Conservation (phyloP, 1,139 yeast species). For the Candida sojae region DNA sequence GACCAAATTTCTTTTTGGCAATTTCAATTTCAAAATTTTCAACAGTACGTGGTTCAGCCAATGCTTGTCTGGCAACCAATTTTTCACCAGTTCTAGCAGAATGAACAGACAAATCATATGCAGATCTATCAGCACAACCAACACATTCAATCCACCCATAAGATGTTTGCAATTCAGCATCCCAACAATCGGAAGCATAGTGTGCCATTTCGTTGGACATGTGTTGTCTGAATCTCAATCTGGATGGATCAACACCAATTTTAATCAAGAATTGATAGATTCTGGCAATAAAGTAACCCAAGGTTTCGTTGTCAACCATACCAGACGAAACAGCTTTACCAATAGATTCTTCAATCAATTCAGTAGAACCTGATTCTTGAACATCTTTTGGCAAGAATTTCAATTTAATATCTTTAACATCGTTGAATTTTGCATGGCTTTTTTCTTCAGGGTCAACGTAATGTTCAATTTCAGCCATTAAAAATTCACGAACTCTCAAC, state of each 20-base stretch:
- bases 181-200: slow-evolving; percentile 99
- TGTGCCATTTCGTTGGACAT: slow-evolving; percentile 99
- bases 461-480: slow-evolving; percentile 99
- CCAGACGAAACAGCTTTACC: slow-evolving; percentile 90
- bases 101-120: slow-evolving; percentile 95
- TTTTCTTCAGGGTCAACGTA: slow-evolving; percentile 92
- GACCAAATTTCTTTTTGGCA: slow-evolving; percentile 96
- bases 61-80: slow-evolving; percentile 87
- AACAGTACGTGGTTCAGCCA: slow-evolving; percentile 80
- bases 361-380: slow-evolving; percentile 84
- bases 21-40: slow-evolving; percentile 82
- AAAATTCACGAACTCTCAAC: slow-evolving; percentile 95
- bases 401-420: slow-evolving; percentile 72
- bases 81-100: slow-evolving; percentile 94
- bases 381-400: slow-evolving; percentile 81
- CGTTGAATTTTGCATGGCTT: slow-evolving; percentile 75
- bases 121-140: slow-evolving; percentile 99
- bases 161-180: slow-evolving; percentile 92
- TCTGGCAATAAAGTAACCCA: slow-evolving; percentile 95
- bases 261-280: slow-evolving; percentile 80
- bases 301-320: slow-evolving; percentile 93
- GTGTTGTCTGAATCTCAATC: slow-evolving; percentile 97
- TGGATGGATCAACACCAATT: slow-evolving; percentile 84
- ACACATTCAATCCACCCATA: slow-evolving; percentile 99
- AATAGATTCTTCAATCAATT: slow-evolving; percentile 61